Conservation (phyloP, 352 stramenopile species). For the Globisporangium acanthophoron region DNA sequence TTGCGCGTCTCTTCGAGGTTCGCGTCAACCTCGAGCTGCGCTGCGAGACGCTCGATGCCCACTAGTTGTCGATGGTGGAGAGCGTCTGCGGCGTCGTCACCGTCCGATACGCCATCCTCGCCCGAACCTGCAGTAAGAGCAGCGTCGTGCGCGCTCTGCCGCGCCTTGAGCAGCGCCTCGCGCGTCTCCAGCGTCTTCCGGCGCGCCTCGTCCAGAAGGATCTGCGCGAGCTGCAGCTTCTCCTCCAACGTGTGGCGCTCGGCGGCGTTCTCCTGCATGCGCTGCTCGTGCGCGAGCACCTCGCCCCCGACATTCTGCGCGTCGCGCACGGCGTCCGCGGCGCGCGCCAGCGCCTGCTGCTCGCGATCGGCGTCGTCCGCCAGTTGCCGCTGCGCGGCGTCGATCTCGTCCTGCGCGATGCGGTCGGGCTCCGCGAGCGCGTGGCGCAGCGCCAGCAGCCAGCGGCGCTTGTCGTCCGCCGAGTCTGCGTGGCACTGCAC, state of each 20-base stretch:
- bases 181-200: slow-evolving; percentile 21
- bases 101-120: slow-evolving; percentile 5
- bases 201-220: slow-evolving; percentile 24
- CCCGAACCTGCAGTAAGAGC: slow-evolving; percentile 9
- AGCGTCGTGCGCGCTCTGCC: slow-evolving; percentile 31
- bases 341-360: slow-evolving; percentile 34
- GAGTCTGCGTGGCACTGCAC: slow-evolving; percentile 63
- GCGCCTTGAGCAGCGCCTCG: slow-evolving; percentile 21
- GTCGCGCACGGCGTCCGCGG: slow-evolving; percentile 36
- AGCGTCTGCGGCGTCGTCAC: slow-evolving; percentile 8
- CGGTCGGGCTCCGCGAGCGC: slow-evolving; percentile 68
- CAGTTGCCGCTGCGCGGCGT: slow-evolving; percentile 55
- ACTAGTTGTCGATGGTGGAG: slow-evolving; percentile 5
- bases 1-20: slow-evolving; percentile 40
- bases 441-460: slow-evolving; percentile 53
- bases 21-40: slow-evolving; percentile 51
- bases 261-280: slow-evolving; percentile 24
- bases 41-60: slow-evolving; percentile 35
- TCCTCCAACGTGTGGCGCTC: slow-evolving; percentile 25
- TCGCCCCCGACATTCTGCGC: slow-evolving; percentile 27
- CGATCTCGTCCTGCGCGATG: slow-evolving; percentile 71
- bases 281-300: slow-evolving; percentile 20
- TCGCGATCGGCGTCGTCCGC: slow-evolving; percentile 30
- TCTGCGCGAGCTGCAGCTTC: slow-evolving; percentile 19
- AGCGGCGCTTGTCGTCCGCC: slow-evolving; percentile 40